These are phyloP conservation scores for Ceratocystiopsis minuta DNA, from an alignment of 2,329 filamentous ascomycete species.

Conservation along the genomic window DNA sequence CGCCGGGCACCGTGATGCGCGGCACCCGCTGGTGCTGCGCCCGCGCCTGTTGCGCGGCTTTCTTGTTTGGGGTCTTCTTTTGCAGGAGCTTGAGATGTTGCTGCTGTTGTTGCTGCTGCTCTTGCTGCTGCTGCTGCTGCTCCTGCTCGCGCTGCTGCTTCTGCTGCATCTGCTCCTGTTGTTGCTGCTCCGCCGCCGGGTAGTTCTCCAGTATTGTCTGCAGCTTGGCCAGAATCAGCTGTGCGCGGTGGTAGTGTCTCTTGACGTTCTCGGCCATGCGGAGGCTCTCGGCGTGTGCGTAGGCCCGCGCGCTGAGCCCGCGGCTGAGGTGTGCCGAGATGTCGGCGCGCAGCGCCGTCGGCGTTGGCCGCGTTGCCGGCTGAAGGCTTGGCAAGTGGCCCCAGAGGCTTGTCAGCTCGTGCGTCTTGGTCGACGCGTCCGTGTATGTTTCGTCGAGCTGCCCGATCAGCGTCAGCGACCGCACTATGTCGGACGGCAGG, in stretches of 20 bases:
- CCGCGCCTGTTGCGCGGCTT: not conserved
- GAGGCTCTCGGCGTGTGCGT: conserved; percentile 41
- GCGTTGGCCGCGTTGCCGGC: conserved; percentile 26
- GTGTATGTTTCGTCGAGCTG: conserved; percentile 42
- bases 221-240: conserved; percentile 39
- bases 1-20: conserved; percentile 46
- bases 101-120: conserved; percentile 40
- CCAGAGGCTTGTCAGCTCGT: conserved; percentile 40
- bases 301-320: conserved; percentile 36
- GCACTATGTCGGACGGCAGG: conserved; percentile 46
- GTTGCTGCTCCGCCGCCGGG: conserved; percentile 30
- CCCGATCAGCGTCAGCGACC: conserved; percentile 46
- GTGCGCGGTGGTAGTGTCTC: conserved; percentile 42
- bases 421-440: conserved; percentile 34
- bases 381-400: conserved; percentile 33
- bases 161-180: conserved; percentile 31
- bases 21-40: conserved; percentile 28
- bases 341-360: conserved; percentile 35
- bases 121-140: conserved; percentile 29
- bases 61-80: conserved; percentile 1
- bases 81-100: conserved; percentile 25
- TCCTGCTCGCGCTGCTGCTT: conserved; percentile 29
- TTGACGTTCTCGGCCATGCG: conserved; percentile 47
- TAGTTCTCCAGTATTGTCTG: conserved; percentile 43
- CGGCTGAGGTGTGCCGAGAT: conserved; percentile 40